These are phyloP conservation scores for Aurantiochytrium sp. DNA, from an alignment of 108 stramenopile genomes.

Conservation along the genomic window DNA sequence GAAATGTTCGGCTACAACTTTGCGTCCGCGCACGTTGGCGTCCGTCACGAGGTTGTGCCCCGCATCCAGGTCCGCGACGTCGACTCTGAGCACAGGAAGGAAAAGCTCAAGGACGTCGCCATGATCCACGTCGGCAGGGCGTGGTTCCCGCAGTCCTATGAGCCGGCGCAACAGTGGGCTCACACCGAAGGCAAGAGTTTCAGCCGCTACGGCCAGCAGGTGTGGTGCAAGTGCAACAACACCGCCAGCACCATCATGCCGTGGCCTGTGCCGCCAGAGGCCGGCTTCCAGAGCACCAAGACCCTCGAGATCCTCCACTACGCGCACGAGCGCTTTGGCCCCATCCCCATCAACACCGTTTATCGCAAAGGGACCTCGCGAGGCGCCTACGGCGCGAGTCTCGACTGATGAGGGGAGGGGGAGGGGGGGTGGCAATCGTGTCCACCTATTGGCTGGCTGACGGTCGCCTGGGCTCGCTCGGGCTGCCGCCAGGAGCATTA, in stretches of 20 bases:
- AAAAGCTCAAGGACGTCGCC: background rate
- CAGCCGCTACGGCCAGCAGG: background rate
- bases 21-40: background rate
- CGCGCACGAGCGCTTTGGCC: background rate
- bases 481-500: too few species aligned
- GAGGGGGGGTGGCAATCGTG: too few species aligned
- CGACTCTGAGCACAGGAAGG: background rate
- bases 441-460: too few species aligned
- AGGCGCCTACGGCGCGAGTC: background rate
- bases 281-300: background rate
- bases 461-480: too few species aligned
- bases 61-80: conserved; percentile 20
- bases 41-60: background rate
- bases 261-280: conserved; percentile 12
- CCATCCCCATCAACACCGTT: background rate
- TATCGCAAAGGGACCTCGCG: background rate
- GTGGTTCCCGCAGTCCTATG: background rate
- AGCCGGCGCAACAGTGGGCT: background rate
- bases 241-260: background rate
- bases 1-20: conserved; percentile 28
- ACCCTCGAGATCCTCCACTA: background rate
- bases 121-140: conserved; percentile 26
- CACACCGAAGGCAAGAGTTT: conserved; percentile 15
- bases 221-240: conserved; percentile 33
- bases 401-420: background rate